These are phyloP conservation scores for Pluteus cervinus DNA, from an alignment of 768 basidiomycete genomes.

Conservation along the genomic window DNA sequence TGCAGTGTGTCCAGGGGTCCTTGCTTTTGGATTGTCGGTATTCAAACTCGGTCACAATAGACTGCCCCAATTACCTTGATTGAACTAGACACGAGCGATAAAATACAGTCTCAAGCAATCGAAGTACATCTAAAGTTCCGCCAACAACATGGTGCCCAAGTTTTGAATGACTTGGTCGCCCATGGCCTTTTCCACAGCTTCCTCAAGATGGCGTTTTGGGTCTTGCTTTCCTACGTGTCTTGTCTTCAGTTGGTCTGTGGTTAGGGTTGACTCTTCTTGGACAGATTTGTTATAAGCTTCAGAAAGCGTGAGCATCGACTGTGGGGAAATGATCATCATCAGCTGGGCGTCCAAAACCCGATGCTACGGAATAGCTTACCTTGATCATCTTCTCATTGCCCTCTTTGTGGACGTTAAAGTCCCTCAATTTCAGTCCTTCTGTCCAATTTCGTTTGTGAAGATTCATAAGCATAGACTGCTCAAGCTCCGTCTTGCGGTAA, in stretches of 20 bases:
- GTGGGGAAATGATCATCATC: slow-evolving; percentile 12
- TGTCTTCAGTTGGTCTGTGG: slow-evolving; percentile 90
- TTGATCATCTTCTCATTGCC: slow-evolving; percentile 92
- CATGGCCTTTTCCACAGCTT: slow-evolving; percentile 97
- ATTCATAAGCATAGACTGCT: slow-evolving; percentile 99
- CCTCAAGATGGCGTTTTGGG: slow-evolving; percentile 96
- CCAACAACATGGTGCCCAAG: slow-evolving; percentile 89
- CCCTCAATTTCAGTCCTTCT: slow-evolving; percentile 86
- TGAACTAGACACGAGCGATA: slow-evolving; percentile 6
- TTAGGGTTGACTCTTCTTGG: slow-evolving; percentile 95
- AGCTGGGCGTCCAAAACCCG: slow-evolving; percentile 9
- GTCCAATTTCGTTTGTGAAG: slow-evolving; percentile 99
- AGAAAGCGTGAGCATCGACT: slow-evolving; percentile 92
- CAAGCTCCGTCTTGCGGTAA: slow-evolving; percentile 96
- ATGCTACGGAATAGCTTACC: slow-evolving; percentile 39
- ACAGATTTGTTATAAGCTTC: slow-evolving; percentile 97
- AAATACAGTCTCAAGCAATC: slow-evolving; percentile 14
- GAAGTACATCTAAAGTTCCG: slow-evolving; percentile 62
- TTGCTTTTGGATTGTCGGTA: no score
- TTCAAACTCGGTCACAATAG: no score
- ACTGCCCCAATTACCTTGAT: no score
- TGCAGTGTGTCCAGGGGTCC: no score
- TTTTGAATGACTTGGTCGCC: slow-evolving; percentile 96
- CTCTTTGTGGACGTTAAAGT: slow-evolving; percentile 86
- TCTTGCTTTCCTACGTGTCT: slow-evolving; percentile 97